Base-by-base conservation (phyloP, 768 basidiomycete genomes). In the Amanita brunnescens region DNA sequence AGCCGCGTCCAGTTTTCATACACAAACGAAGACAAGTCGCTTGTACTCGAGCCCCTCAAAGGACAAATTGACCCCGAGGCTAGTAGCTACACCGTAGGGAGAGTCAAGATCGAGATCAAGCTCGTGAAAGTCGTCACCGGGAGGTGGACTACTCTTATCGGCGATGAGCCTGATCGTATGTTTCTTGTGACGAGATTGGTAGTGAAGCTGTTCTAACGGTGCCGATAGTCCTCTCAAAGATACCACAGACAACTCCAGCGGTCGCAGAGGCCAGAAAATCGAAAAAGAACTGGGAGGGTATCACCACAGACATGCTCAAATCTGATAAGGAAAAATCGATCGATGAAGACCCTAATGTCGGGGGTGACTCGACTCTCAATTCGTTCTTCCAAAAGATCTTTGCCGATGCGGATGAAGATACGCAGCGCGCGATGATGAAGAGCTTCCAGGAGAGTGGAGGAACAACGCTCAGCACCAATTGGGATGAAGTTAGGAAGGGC, bases 401-500 rank as follows among this genome's bases (percentile, higher is more conserved):
- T 61, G 75, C 78, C 5, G 89, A 88, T 64, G 88, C 94, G 21
- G 92, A 96, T 58, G 89, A 92, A 0, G 90, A 99, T 59, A 91
- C 94, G 12, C 81, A 76, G 60, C 79, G 84, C 33, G 96, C 96
- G 2, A 99, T 99, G 93, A 83, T 97, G 83, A 99, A 99, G 78
- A 94, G 91, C 62, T 97, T 90, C 66, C 75, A 77, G 54, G 95
- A 99, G 72, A 91, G 89, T 58, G 92, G 92, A 6, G 96, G 96
- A 6, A 99, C 96, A 7, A 86, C 91, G 0, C 72, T 99, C 35
- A 93, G 90, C 69, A 99, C 95, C 0, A 91, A 96, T 65, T 99
- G 95, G 95, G 81, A 80, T 4, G 90, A 92, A 56, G 91, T 99
- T 13, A 71, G 65, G 55, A 87, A 86, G 70, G 73, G 53, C 6